Conservation (phyloP, 495 filamentous ascomycete genomes). For the Cercophora samala region DNA sequence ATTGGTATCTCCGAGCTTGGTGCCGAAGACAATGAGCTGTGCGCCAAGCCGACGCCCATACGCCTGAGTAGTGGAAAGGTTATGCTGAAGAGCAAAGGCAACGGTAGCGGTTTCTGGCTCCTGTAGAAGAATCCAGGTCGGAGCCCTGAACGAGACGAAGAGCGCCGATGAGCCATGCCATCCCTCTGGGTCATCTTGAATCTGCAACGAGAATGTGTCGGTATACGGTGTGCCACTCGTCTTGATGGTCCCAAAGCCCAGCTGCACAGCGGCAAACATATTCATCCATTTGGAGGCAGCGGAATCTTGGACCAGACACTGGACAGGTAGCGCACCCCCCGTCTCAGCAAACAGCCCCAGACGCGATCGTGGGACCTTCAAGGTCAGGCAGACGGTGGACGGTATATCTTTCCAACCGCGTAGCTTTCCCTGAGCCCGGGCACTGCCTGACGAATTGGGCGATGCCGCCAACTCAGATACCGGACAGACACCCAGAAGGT, state of each 20-base stretch:
- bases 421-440: neutral
- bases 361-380: conserved; percentile 31
- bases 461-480: neutral
- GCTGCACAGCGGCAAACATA: conserved; percentile 31
- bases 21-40: conserved; percentile 26
- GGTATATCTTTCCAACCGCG: conserved; percentile 34
- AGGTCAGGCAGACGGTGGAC: conserved; percentile 36
- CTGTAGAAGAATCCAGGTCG: conserved; percentile 29
- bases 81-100: conserved; percentile 24
- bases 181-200: conserved; percentile 26
- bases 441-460: neutral
- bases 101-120: conserved; percentile 25
- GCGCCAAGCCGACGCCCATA: conserved; percentile 12
- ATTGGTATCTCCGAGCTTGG: conserved; percentile 25
- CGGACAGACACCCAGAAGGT: neutral
- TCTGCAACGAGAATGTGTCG: conserved; percentile 29
- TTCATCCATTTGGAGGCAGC: conserved; percentile 20
- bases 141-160: conserved; percentile 37
- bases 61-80: neutral
- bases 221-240: conserved; percentile 24
- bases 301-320: conserved; percentile 1
- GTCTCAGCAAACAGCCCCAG: conserved; percentile 16
- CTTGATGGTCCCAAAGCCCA: conserved; percentile 35
- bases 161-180: conserved; percentile 37
- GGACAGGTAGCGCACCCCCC: conserved; percentile 28